Conservation (phyloP, 73 alveolate species). For the Stentor roeselii region DNA sequence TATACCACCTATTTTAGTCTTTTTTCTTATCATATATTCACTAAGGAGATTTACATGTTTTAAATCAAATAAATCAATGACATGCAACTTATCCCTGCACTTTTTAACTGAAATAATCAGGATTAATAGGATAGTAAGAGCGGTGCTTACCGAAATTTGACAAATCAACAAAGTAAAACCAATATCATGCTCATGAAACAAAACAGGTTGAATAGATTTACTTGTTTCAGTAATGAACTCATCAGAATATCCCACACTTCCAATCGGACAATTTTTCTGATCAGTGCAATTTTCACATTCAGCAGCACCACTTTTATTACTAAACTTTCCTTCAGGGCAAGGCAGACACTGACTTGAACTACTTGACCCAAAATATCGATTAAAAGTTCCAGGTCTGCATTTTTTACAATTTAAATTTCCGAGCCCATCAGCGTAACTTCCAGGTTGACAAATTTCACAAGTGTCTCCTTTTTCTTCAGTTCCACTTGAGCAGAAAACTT, state of each 20-base stretch:
- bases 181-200: too few relatives aligned
- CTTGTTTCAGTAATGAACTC: not conserved
- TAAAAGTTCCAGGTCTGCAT: not conserved
- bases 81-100: not conserved
- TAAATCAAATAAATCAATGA: conserved; percentile 3
- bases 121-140: not conserved
- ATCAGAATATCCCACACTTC: not conserved
- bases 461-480: not conserved
- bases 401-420: not conserved
- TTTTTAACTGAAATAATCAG: not conserved
- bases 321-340: conserved; percentile 17
- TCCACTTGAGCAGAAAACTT: not conserved
- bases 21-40: not conserved
- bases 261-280: not conserved
- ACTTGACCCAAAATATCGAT: not conserved
- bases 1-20: not conserved
- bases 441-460: not conserved
- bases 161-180: too few relatives aligned
- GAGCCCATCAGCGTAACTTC: not conserved
- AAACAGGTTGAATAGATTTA: not conserved
- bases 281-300: not conserved
- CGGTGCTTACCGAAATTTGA: not conserved
- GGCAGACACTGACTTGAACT: not conserved
- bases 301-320: not conserved
- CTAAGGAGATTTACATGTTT: not conserved